Evolutionary conservation across 371 early-diverging fungal species (phyloP), one percentile per base, ranked within the genome.

Genomic region (Syncephalastrum sp.): DNA sequence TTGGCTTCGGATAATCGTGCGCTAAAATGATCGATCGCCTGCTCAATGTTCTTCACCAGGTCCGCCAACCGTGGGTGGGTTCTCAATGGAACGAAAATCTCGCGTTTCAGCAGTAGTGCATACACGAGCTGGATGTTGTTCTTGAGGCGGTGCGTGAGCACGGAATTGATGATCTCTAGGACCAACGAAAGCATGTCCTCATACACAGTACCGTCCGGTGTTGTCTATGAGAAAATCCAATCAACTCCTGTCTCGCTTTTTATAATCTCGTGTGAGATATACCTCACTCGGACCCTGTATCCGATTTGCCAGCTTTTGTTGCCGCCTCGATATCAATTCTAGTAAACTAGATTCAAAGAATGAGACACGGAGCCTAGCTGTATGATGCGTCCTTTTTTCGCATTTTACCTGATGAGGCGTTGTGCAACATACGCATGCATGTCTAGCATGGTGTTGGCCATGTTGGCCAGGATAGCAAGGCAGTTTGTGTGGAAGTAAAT

Each of bases 341-440:
- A 86, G 88, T 23, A 91, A 57, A 25, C 86, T 87, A 56, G 13
- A 2, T 4, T 7, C 29, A 7, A 29, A 21, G 29, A 4, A 29
- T 29, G 4, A 29, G 29, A 42, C 10, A 8, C 48, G 42, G 16
- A 44, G 15, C 7, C 42, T 23, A n/a, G 15, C 44, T 27, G 54
- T 33, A 33, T 5, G 53, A 25, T 23, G 21, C 8, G 27, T 45
- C 6, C 48, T 25, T 17, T 25, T 24, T 53, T 12, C 21, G n/a
- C 15, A 15, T 24, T 57, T 51, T 80, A 87, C 87, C 78, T 83
- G n/a, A 87, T 81, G 23, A 91, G 62, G 21, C 87, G 63, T 56
- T 89, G 90, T 1, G 91, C 87, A 1, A 89, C 86, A 53, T 88
- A 82, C 2, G 88, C 76, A 56, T 86, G 86, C 59, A 90, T 85